phyloP scores from a whole-genome alignment of 208 protist species.

The Histomonas meleagridis region DNA sequence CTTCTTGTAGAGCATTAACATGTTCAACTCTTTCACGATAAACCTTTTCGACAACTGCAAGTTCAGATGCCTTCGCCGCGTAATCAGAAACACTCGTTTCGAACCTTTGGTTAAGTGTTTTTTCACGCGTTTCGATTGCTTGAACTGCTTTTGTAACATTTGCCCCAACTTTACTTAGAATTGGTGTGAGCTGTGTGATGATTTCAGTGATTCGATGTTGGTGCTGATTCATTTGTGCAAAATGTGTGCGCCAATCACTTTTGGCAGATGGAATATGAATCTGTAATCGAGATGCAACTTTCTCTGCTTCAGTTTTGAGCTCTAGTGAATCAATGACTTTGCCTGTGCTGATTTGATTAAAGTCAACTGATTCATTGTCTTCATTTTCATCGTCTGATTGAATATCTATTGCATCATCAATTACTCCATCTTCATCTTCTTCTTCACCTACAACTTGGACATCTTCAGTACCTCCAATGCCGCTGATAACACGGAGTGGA shows the following conservation, averaged over 20 bases:
- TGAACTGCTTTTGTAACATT: background rate
- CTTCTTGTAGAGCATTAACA: background rate
- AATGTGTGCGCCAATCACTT: conserved; percentile 14
- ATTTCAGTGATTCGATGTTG: background rate
- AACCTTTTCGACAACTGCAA: background rate
- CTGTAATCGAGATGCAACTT: background rate
- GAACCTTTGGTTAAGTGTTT: background rate
- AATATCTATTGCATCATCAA: conserved; percentile 19
- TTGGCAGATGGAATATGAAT: conserved; percentile 23
- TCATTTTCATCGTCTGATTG: background rate
- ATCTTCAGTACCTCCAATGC: background rate
- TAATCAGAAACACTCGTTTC: conserved; percentile 12
- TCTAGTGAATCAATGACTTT: conserved; percentile 26
- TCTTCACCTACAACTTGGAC: background rate
- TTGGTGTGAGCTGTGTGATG: conserved; percentile 17
- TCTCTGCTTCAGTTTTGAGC: background rate
- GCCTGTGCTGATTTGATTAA: background rate
- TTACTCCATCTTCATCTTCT: background rate
- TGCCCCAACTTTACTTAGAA: background rate
- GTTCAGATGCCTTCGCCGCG: background rate
- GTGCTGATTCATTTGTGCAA: background rate
- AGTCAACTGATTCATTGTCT: background rate
- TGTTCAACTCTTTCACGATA: background rate
- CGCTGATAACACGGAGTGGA: background rate
- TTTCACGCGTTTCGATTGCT: conserved; percentile 26